A percentile compares a stretch with the other conserved stretches of the same genome.
Evolutionary conservation across 2,329 filamentous ascomycete genomes (phyloP).

Genomic region (Rhynchosporium secalis): DNA sequence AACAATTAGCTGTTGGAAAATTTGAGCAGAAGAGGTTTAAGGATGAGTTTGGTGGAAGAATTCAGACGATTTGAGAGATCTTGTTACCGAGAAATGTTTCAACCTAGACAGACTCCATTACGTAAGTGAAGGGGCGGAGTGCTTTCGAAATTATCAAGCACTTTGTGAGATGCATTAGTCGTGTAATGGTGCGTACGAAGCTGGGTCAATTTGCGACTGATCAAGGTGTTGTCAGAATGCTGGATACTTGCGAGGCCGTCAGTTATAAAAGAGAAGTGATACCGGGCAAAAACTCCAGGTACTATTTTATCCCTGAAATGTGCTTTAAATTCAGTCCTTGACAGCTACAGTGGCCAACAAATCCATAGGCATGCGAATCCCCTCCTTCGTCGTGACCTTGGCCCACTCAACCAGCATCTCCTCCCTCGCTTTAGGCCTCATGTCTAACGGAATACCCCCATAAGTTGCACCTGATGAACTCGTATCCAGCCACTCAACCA

Average conservation of each 20-base stretch:
- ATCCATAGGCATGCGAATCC: slow-evolving; percentile 23
- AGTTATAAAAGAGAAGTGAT: neutral
- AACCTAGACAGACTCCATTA: neutral
- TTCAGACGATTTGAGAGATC: neutral
- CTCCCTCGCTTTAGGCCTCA: slow-evolving; percentile 14
- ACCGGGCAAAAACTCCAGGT: neutral
- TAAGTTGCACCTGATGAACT: slow-evolving; percentile 22
- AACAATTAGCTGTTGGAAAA: too few relatives aligned
- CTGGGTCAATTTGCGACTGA: too few relatives aligned
- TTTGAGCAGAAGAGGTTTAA: too few relatives aligned
- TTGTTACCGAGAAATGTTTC: neutral
- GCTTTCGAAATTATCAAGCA: too few relatives aligned
- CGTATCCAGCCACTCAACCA: slow-evolving; percentile 21
- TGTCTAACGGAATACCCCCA: slow-evolving; percentile 17
- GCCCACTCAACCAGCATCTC: slow-evolving; percentile 24
- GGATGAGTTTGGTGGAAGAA: neutral
- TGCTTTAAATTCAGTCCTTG: slow-evolving; percentile 3
- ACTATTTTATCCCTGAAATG: neutral
- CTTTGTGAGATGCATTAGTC: too few relatives aligned
- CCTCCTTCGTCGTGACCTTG: slow-evolving; percentile 13
- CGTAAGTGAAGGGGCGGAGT: neutral
- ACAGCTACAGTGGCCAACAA: slow-evolving; percentile 24
- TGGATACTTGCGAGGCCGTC: too few relatives aligned
- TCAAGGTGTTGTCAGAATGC: too few relatives aligned
- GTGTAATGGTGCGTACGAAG: too few relatives aligned